Base-by-base conservation (phyloP, 2,329 filamentous ascomycete species). In the Alternaria postmessia region DNA sequence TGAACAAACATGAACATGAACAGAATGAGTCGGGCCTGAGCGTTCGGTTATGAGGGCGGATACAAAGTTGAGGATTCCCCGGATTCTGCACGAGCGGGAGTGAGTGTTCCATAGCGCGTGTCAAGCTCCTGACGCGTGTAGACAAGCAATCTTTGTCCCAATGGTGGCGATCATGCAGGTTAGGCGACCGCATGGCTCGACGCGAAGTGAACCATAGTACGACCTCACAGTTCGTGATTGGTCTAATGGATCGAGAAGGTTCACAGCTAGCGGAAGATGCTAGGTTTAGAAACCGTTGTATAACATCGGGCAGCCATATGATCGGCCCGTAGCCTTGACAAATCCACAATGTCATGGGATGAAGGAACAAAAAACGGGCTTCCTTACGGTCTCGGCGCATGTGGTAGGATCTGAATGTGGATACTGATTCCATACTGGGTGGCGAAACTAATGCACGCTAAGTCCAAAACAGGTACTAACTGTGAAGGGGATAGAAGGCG, bases 21-120 rank as follows among this genome's bases (percentile, higher is more conserved):
- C 20, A 49, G 34, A 49, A 39, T 42, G 41, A 49, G 28, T 18
- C 41, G 59, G 44, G 48, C 47, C 44, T 39, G 51, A 57, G 46
- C 53, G 46, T 32, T 61, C 22, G 57, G 28, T 57, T 66, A 61
- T 56, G 54, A 46, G 54, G 60, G 55, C 39, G 43, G 43, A 53
- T 55, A 41, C 42, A 52, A 59, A 58, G 46, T 61, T 60, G 57
- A 64, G 43, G 42, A 62, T 64, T 66, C 69, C 66, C 67, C 63
- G 48, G 63, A 61, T 69, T 70, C 59, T 65, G 54, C 43, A 54
- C 54, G 41, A 54, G 56, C 63, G 65, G 59, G 55, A 63, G 57
- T 56, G 48, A 42, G 52, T 47, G 59, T 59, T 58, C 63, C 63
- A 61, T 59, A 24, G 44, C 49, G 49, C 57, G 64, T 59, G 48